Base-by-base conservation (phyloP, 768 basidiomycete genomes). In the Auricularia sp. region DNA sequence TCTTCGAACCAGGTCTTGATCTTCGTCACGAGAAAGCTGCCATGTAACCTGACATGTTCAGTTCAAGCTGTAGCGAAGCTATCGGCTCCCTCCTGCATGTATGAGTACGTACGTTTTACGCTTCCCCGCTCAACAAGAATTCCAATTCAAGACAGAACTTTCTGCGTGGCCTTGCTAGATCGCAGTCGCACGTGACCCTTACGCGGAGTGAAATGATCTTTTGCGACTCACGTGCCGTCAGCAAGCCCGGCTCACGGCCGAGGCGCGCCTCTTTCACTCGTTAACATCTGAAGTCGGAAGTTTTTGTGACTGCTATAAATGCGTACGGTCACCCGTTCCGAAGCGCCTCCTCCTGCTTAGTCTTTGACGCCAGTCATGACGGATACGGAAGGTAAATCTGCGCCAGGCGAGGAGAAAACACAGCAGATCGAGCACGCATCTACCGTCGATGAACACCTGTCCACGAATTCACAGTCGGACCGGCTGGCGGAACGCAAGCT, bases 1-100 rank as follows among this genome's bases (percentile, higher is more conserved):
- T 77, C 62, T 72, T 37, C 58, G 29, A 29, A 29, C 29, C 29
- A 29, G 29, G 29, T 29, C 29, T 29, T 29, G 29, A 29, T 29
- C 29, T 29, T 29, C 29, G 67, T 65, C 36, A 42, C 58, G 33
- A 61, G 36, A 66, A 34, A 13, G 7, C 39, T 45, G 10, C 18
- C 44, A 18, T 10, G 18, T 18, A 18, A 45, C 18, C 11, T 11
- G 10, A 10, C 44, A 45, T 45, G 44, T 10, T 45, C 44, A 10
- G 44, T 45, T 10, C 18, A 45, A 29, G 29, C 29, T 29, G 44
- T 18, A 45, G 18, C 18, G 44, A 2, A 45, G 18, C 10, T 10
- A 45, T 45, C 44, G 11, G 10, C 44, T 11, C 39, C 39, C 39
- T 42, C 8, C 39, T 14, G 39, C 39, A 42, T 42, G 39, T 42